A percentile compares a stretch with the other conserved stretches of the same genome.
phyloP scores from a whole-genome alignment of 495 filamentous ascomycete species.

The Trichoderma parareesei region DNA sequence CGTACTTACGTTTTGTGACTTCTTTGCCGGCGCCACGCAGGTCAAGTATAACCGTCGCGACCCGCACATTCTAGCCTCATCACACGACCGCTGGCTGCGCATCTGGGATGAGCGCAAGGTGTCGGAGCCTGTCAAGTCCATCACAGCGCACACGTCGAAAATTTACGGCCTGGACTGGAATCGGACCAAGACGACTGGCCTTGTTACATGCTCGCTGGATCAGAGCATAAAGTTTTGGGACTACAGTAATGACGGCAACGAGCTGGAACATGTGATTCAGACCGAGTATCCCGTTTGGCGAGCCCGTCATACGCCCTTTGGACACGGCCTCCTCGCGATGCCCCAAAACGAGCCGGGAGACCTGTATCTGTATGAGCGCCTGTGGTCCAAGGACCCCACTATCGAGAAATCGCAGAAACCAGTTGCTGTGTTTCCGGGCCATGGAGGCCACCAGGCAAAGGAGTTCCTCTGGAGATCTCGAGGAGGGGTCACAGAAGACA shows the following conservation, averaged over 20 bases:
- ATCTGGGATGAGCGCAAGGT: slow-evolving; percentile 89
- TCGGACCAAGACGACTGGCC: slow-evolving; percentile 55
- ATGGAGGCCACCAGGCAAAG: slow-evolving; percentile 74
- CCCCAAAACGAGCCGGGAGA: slow-evolving; percentile 78
- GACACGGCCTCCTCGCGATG: slow-evolving; percentile 81
- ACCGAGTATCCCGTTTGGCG: slow-evolving; percentile 88
- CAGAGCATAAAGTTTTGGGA: slow-evolving; percentile 95
- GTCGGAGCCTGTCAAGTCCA: slow-evolving; percentile 68
- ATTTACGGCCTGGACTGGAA: slow-evolving; percentile 98
- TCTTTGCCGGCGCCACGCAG: slow-evolving; percentile 90
- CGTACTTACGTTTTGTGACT: slow-evolving; percentile 79
- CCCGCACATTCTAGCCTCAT: slow-evolving; percentile 75
- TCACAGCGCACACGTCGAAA: slow-evolving; percentile 86
- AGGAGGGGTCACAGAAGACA: slow-evolving; percentile 57
- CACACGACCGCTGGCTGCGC: slow-evolving; percentile 75
- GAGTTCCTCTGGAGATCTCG: slow-evolving; percentile 89
- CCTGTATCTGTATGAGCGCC: slow-evolving; percentile 79
- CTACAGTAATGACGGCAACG: slow-evolving; percentile 53
- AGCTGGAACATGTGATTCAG: slow-evolving; percentile 63
- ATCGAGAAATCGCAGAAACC: slow-evolving; percentile 44
- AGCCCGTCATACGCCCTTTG: slow-evolving; percentile 90
- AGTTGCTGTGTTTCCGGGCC: slow-evolving; percentile 68
- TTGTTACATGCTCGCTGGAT: slow-evolving; percentile 86
- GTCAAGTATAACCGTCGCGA: slow-evolving; percentile 93
- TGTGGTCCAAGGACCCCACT: slow-evolving; percentile 30